Evolutionary conservation across 2,329 filamentous ascomycete genomes (phyloP).

Genomic region (Bipolaris gigantea): DNA sequence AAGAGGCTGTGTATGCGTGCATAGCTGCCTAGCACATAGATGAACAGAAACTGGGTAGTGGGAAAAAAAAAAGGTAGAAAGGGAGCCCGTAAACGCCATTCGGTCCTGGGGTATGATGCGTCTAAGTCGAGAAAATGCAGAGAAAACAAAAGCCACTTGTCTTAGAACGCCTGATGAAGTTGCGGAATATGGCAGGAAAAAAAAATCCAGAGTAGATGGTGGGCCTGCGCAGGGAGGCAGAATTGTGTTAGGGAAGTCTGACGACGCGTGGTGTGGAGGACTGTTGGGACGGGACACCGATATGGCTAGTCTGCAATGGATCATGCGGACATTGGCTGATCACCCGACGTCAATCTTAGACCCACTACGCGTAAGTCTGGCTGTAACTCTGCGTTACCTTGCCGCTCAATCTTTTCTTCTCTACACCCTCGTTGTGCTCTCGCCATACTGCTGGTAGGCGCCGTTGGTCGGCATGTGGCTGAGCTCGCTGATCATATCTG

Average conservation of each 20-base stretch:
- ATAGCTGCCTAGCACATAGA: constrained; percentile 20
- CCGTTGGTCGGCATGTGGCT: constrained; percentile 36
- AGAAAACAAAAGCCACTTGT: constrained; percentile 17
- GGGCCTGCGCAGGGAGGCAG: constrained; percentile 15
- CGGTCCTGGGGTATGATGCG: constrained; percentile 40
- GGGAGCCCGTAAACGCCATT: constrained; percentile 31
- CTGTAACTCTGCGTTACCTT: constrained; percentile 16
- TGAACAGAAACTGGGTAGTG: not conserved
- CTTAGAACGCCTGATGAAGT: constrained; percentile 21
- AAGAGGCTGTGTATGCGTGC: not conserved
- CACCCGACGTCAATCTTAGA: constrained; percentile 35
- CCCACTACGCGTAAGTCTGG: constrained; percentile 24
- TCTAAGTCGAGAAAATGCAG: constrained; percentile 22
- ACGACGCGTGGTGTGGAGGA: constrained; percentile 33
- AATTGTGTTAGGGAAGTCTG: constrained; percentile 29
- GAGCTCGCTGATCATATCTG: constrained; percentile 35
- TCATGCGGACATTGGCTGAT: constrained; percentile 39
- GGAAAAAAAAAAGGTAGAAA: constrained; percentile 8
- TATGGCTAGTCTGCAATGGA: constrained; percentile 27
- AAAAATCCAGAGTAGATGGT: constrained; percentile 10
- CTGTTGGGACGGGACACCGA: constrained; percentile 19
- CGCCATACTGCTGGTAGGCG: constrained; percentile 42
- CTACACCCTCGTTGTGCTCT: constrained; percentile 45
- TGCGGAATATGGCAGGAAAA: constrained; percentile 8
- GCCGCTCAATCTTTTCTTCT: constrained; percentile 8